Percentiles rank a stretch among this genome's conserved stretches.
phyloP scores from a whole-genome alignment of 371 early-diverging fungal genomes.

The Mortierella sp. region DNA sequence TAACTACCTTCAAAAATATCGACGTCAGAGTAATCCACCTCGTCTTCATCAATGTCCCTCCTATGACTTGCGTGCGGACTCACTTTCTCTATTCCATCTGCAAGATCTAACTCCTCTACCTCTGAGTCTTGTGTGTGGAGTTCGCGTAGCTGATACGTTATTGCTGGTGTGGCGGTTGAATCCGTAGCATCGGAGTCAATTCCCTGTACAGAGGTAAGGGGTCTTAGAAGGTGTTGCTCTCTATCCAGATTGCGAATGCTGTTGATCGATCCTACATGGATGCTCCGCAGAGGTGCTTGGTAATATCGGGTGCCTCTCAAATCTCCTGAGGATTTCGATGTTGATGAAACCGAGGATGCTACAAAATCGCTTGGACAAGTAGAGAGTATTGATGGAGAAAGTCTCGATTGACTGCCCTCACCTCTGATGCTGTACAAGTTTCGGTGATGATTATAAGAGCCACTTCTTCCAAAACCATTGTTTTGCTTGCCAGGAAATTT shows the following conservation, averaged over 20 bases:
- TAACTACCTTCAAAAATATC: too few species aligned
- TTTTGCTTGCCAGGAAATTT: background rate
- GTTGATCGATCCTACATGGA: constrained; percentile 39
- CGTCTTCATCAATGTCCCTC: too few species aligned
- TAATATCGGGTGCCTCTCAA: constrained; percentile 1
- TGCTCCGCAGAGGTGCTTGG: constrained; percentile 17
- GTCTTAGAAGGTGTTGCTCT: constrained; percentile 21
- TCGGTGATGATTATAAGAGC: background rate
- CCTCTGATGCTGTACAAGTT: too few species aligned
- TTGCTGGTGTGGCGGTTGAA: constrained; percentile 3
- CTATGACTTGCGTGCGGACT: too few species aligned
- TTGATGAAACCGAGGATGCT: constrained; percentile 13
- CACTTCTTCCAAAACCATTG: background rate
- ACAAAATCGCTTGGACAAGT: background rate
- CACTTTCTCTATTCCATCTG: background rate
- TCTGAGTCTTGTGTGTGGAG: constrained; percentile 16
- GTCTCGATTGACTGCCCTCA: too few species aligned
- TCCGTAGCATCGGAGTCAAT: constrained; percentile 9
- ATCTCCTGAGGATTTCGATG: background rate
- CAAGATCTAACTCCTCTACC: constrained; percentile 7
- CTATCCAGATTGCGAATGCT: constrained; percentile 36
- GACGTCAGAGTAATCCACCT: too few species aligned
- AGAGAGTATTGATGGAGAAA: too few species aligned
- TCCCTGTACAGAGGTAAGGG: constrained; percentile 18
- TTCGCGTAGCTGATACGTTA: constrained; percentile 13